Evolutionary conservation across 352 stramenopile genomes (phyloP), one percentile per base, ranked within the genome.

Genomic region (Saprolegnia diclina): DNA sequence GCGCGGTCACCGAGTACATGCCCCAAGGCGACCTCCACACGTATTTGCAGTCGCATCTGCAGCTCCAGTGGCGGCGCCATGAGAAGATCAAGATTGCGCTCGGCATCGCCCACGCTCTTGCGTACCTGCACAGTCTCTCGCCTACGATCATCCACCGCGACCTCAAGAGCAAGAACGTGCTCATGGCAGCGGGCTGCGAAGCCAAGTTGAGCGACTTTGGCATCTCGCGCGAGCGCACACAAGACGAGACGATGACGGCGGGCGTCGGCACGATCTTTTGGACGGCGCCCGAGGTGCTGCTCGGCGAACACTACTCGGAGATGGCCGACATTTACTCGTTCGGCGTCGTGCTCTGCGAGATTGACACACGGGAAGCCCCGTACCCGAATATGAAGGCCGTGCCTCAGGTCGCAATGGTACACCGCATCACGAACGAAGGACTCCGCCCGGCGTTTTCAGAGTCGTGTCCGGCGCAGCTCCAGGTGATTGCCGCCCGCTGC

Each of bases 321-420:
- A 90, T 90, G 71, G 83, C 86, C 37, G 86, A 94, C 63, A 91
- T 94, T 46, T 94, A 89, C 72, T 94, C 86, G 56, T 92, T 93
- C 50, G 85, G 85, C 29, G 87, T 90, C 64, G 83, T 91, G 45
- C 76, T 93, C 72, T 83, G 78, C 32, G 86, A 94, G 69, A 66
- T 94, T 13, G 86, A 94, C 48, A 91, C 82, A 24, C 83, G 90
- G 57, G 66, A 82, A 18, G 77, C 91, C 61, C 86, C 86, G 70
- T 94, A 91, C 74, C 86, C 82, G 61, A 80, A 92, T 79, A 70
- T 92, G 54, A 83, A 91, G 67, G 82, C 80, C 21, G 45, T 63
- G 48, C 45, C 63, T 6, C 42, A 52, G 19, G 90, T 92, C 80
- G 91, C 91, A 73, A 85, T 94, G 56, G 82, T 92, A 56, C 80